Evolutionary conservation across 495 filamentous ascomycete genomes (phyloP).

Genomic region (Collariella sp.): DNA sequence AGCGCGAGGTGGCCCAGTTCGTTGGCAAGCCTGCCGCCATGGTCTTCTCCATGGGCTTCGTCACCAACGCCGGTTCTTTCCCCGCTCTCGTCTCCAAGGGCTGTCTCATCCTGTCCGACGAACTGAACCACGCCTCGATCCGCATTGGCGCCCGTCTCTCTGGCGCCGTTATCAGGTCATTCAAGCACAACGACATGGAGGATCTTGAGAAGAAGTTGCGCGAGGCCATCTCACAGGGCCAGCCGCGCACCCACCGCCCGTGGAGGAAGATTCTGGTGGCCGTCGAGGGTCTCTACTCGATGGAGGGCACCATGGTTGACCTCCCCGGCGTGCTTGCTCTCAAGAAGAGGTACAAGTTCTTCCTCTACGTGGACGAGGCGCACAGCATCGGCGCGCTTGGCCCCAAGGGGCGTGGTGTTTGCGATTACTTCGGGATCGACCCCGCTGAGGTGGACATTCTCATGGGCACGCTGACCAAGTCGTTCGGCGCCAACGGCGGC

Average conservation of each 20-base stretch:
- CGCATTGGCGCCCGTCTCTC: constrained; percentile 90
- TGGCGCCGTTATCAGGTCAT: constrained; percentile 86
- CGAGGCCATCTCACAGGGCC: constrained; percentile 89
- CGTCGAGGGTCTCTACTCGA: constrained; percentile 95
- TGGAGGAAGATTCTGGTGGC: constrained; percentile 99
- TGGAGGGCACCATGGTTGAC: constrained; percentile 98
- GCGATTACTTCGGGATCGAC: constrained; percentile 92
- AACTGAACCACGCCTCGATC: constrained; percentile 95
- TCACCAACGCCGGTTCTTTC: constrained; percentile 86
- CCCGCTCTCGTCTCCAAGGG: constrained; percentile 86
- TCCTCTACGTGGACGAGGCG: constrained; percentile 91
- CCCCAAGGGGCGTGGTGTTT: constrained; percentile 80
- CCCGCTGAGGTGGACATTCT: constrained; percentile 84
- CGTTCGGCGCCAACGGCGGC: constrained; percentile 95
- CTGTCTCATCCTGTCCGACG: constrained; percentile 88
- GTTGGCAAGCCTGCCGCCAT: constrained; percentile 89
- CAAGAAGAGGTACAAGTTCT: constrained; percentile 93
- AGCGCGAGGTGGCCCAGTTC: constrained; percentile 79
- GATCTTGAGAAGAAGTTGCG: constrained; percentile 78
- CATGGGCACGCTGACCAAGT: constrained; percentile 97
- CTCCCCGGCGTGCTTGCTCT: constrained; percentile 76
- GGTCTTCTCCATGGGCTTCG: constrained; percentile 98
- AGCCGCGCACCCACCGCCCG: constrained; percentile 90
- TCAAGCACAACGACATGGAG: constrained; percentile 93
- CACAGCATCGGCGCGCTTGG: constrained; percentile 94